Percentiles rank a stretch among this genome's conserved stretches.
Evolutionary conservation across 2,329 filamentous ascomycete genomes (phyloP).

Genomic region (Leptographium lundbergii): DNA sequence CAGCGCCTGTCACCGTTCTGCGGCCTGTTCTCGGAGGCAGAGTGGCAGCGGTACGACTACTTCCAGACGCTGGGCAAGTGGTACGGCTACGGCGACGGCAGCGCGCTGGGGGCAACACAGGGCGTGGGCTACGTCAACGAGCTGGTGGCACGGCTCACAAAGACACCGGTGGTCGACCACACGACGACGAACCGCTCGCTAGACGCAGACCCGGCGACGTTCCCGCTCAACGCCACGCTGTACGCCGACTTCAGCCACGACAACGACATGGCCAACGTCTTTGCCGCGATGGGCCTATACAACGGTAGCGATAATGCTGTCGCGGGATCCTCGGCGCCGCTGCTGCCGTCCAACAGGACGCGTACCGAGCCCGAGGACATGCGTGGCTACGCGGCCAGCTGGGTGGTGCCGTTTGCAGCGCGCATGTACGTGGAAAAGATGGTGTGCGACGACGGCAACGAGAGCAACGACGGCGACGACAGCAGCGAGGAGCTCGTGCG

Average conservation of each 20-base stretch:
- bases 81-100: conserved; percentile 69
- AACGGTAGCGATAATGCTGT: conserved; percentile 37
- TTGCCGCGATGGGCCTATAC: conserved; percentile 67
- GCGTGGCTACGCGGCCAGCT: conserved; percentile 61
- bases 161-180: conserved; percentile 52
- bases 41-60: conserved; percentile 76
- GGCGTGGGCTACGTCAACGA: conserved; percentile 84
- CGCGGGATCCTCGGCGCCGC: conserved; percentile 16
- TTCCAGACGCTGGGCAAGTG: conserved; percentile 69
- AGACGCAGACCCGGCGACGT: conserved; percentile 52
- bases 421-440: conserved; percentile 84
- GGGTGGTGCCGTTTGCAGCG: conserved; percentile 71
- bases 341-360: conserved; percentile 37
- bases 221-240: conserved; percentile 54
- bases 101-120: conserved; percentile 68
- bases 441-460: conserved; percentile 36
- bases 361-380: conserved; percentile 37
- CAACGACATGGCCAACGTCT: conserved; percentile 70
- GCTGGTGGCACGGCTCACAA: conserved; percentile 67
- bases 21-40: conserved; percentile 53
- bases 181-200: conserved; percentile 71
- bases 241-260: conserved; percentile 93
- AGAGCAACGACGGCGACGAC: conserved; percentile 17
- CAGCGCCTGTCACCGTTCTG: conserved; percentile 56
- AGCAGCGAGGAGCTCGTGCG: conserved; percentile 56